These are phyloP conservation scores for Beauveria varroae DNA, from an alignment of 2,329 filamentous ascomycete species.

Conservation along the genomic window DNA sequence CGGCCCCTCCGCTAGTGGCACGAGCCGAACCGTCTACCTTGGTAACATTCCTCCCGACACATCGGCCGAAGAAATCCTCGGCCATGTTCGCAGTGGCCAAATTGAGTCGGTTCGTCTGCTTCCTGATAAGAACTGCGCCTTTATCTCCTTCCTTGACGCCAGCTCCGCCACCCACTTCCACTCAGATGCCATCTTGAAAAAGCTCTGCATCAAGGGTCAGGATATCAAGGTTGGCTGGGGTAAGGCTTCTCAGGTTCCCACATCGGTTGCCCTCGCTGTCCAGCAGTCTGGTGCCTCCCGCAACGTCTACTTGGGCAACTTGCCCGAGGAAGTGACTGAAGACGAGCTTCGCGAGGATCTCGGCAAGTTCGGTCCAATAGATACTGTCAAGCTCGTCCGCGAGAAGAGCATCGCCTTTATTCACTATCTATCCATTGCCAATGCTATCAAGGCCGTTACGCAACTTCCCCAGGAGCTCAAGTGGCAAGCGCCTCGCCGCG, in stretches of 20 bases:
- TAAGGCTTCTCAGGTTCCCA: slow-evolving; percentile 95
- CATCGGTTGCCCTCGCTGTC: slow-evolving; percentile 91
- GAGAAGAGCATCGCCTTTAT: slow-evolving; percentile 98
- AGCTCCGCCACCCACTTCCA: slow-evolving; percentile 98
- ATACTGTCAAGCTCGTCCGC: slow-evolving; percentile 94
- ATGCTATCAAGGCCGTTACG: slow-evolving; percentile 95
- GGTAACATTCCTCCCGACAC: slow-evolving; percentile 99
- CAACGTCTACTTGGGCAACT: slow-evolving; percentile 93
- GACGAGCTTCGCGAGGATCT: slow-evolving; percentile 92
- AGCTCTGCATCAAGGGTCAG: slow-evolving; percentile 95
- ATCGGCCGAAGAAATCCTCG: slow-evolving; percentile 89
- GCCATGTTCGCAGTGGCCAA: slow-evolving; percentile 92
- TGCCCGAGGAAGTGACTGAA: slow-evolving; percentile 83
- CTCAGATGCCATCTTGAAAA: slow-evolving; percentile 99
- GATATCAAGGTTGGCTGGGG: slow-evolving; percentile 99
- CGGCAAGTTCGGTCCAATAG: slow-evolving; percentile 91
- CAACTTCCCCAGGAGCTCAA: slow-evolving; percentile 94
- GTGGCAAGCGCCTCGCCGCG: slow-evolving; percentile 90
- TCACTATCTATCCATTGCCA: slow-evolving; percentile 94
- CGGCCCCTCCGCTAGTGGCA: slow-evolving; percentile 77
- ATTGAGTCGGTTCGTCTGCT: slow-evolving; percentile 97
- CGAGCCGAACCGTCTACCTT: slow-evolving; percentile 92
- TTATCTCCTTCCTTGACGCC: slow-evolving; percentile 97
- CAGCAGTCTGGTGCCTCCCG: slow-evolving; percentile 95
- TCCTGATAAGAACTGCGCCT: slow-evolving; percentile 98